Base-by-base conservation (phyloP, 73 alveolate species). In the Blepharisma stoltei region DNA sequence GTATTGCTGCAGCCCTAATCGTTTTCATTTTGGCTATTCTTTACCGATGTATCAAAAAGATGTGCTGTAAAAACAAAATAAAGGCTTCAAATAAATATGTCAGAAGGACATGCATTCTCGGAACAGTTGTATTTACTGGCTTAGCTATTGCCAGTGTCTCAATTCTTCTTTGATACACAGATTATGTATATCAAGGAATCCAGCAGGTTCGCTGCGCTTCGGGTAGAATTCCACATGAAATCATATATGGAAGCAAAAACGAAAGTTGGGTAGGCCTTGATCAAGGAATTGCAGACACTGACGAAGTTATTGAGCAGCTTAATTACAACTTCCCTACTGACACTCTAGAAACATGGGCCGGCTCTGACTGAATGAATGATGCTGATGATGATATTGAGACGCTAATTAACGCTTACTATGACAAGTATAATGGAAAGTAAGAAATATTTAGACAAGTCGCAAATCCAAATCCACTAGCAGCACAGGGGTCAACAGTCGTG, bases 391-490 rank as follows among this genome's bases (percentile, higher is more conserved):
- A 32, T 3, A 32, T 32, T 32, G 41, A 32, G 41, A 32, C 41
- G 41, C 41, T 32, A 32, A 32, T 32, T 32, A 32, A 32, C 41
- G 41, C 41, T 32, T 32, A 32, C 41, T 32, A 32, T 32, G 41
- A 32, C 41, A 32, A 32, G 41, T 32, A 32, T 32, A 32, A 32
- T 32, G 41, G 41, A 32, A 32, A 32, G 41, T 32, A 32, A 32
- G 0, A 32, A 32, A 32, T 32, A 32, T 32, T 32, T 52, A 52
- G 23, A 52, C n/a, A 52, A 52, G 66, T 52, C 23, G 23, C 66
- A 14, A 52, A 52, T 20, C 66, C 66, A 52, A 52, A 52, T 20
- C 66, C 66, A 52, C 66, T 52, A 14, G 66, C 66, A 14, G 23
- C n/a, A 52, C 41, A 32, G 41, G 41, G 41, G 3, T 14, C 66